Base-by-base conservation (phyloP, 257 asterid species). In the Petunia secreta region DNA sequence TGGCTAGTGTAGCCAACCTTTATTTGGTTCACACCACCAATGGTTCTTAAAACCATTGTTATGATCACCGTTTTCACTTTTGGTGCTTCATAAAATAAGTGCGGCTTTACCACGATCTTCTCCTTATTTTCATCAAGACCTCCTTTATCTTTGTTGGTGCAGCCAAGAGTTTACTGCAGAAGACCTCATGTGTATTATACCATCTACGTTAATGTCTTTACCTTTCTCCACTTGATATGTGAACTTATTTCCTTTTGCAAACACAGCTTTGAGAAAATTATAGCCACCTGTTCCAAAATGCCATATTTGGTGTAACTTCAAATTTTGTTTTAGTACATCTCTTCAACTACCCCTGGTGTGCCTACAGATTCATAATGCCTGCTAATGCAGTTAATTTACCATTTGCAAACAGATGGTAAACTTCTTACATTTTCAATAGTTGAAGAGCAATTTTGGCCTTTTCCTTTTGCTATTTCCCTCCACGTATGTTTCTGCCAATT, bases 91-190 rank as follows among this genome's bases (percentile, higher is more conserved):
- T 48, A 69, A 43, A 4, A 43, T 68, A 44, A 68, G 16, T 44
- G 76, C 16, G 38, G 58, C 58, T 8, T 69, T 16, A 44, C 58
- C 10, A 8, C 4, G 40, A 44, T 69, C 39, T 2, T 44, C n/a
- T 68, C 37, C 41, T 68, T 44, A 46, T 36, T 44, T 39, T 39
- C 57, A 68, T n/a, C 75, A 68, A 44, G 55, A 41, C 15, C 75
- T 68, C 57, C 43, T 43, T 13, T 68, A 44, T 69, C 76, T 4
- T 44, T 16, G 11, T 44, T 25, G 41, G 10, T 69, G 40, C 58
- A 69, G 41, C 58, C 58, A 69, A 16, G 15, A n/a, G 3, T 69
- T 41, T 69, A 69, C 46, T 16, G 58, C 16, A 44, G 75, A 67
- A 46, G 41, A n/a, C 76, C 76, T 68, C 57, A 4, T 46, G 59